Conservation (phyloP, 2,329 filamentous ascomycete genomes). For the Xylaria sp. region DNA sequence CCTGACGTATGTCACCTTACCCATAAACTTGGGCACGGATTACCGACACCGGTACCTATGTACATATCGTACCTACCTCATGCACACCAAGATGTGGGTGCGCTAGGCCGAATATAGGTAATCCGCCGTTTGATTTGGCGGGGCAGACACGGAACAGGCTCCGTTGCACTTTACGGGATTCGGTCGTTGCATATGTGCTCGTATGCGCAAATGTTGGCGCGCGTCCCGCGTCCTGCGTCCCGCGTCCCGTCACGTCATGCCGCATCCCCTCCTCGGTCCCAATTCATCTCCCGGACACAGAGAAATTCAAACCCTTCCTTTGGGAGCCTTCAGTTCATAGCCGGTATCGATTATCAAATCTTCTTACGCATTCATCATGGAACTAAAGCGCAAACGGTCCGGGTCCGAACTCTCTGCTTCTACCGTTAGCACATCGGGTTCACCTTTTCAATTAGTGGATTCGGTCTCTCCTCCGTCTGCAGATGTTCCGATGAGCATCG, state of each 20-base stretch:
- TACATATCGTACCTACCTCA: background rate
- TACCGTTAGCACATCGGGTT: slow-evolving; percentile 42
- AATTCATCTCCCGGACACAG: background rate
- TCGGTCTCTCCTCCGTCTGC: slow-evolving; percentile 23
- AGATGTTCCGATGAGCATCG: slow-evolving; percentile 32
- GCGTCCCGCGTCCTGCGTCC: slow-evolving; percentile 7
- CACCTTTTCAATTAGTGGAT: slow-evolving; percentile 31
- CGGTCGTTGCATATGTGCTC: too few relatives aligned
- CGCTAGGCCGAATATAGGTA: background rate
- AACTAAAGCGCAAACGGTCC: slow-evolving; percentile 60
- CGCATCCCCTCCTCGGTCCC: slow-evolving; percentile 4
- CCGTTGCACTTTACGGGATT: too few relatives aligned
- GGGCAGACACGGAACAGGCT: background rate
- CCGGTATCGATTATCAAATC: background rate
- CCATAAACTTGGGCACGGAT: too few relatives aligned
- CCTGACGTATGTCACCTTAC: too few relatives aligned
- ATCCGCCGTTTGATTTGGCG: slow-evolving; percentile 4
- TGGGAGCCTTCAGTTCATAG: background rate
- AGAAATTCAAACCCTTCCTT: background rate
- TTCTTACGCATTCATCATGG: slow-evolving; percentile 35
- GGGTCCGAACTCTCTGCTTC: slow-evolving; percentile 51
- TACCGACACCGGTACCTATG: background rate
- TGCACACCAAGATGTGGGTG: background rate
- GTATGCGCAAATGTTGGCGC: background rate
- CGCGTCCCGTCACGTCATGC: slow-evolving; percentile 8